phyloP scores from a whole-genome alignment of 306 rosid species.

The Pyrus betulifolia region DNA sequence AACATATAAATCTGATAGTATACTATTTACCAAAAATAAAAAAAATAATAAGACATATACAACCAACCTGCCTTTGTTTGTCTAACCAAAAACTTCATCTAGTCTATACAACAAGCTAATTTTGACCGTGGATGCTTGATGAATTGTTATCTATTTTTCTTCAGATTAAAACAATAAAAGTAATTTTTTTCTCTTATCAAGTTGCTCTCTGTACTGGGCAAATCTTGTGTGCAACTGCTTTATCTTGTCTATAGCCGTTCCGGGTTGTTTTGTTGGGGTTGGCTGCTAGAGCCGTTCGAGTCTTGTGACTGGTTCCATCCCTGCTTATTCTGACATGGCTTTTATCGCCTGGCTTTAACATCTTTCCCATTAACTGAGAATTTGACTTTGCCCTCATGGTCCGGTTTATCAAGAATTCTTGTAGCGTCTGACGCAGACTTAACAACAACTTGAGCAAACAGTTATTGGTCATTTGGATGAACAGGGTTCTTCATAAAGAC shows the following conservation, averaged over 20 bases:
- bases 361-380: slow-evolving; percentile 2
- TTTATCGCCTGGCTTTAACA: not conserved
- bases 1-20: no score
- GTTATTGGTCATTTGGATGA: not conserved
- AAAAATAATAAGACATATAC: not conserved
- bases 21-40: not conserved
- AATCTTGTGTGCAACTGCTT: no score
- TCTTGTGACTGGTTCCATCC: not conserved
- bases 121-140: not conserved
- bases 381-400: not conserved
- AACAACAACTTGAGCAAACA: not conserved
- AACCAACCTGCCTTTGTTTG: not conserved
- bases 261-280: not conserved
- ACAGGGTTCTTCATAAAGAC: not conserved
- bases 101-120: not conserved
- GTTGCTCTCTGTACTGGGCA: not conserved
- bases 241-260: not conserved
- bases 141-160: not conserved
- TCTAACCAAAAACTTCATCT: not conserved
- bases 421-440: not conserved
- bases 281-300: not conserved
- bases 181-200: not conserved
- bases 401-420: not conserved
- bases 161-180: not conserved
- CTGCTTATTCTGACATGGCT: not conserved